phyloP scores from a whole-genome alignment of 805 yeast species.

The Saturnispora sekii region DNA sequence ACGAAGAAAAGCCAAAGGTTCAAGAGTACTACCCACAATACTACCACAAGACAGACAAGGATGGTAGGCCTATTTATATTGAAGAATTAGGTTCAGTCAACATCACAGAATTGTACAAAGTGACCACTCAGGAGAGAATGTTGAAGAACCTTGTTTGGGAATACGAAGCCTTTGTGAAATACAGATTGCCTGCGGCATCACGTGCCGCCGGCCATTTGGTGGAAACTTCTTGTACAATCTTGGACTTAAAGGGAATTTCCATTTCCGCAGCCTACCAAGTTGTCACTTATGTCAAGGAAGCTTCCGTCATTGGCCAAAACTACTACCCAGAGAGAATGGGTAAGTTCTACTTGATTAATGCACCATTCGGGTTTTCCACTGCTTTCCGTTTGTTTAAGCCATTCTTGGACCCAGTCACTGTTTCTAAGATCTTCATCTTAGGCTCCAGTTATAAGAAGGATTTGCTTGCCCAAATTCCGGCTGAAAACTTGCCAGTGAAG shows the following conservation, averaged over 20 bases:
- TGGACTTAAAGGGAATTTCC: constrained; percentile 92
- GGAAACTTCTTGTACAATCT: constrained; percentile 93
- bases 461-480: constrained; percentile 83
- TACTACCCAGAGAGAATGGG: constrained; percentile 99
- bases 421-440: constrained; percentile 83
- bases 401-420: constrained; percentile 95
- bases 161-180: constrained; percentile 79
- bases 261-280: constrained; percentile 78
- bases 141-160: constrained; percentile 94
- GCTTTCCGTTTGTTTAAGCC: constrained; percentile 89
- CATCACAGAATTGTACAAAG: constrained; percentile 81
- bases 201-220: constrained; percentile 68
- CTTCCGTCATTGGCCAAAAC: constrained; percentile 90
- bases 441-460: constrained; percentile 74
- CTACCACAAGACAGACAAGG: constrained; percentile 93
- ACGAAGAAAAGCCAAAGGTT: constrained; percentile 85
- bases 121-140: constrained; percentile 95
- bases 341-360: constrained; percentile 87
- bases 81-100: constrained; percentile 92
- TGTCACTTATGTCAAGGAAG: constrained; percentile 80
- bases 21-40: constrained; percentile 92
- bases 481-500: constrained; percentile 81
- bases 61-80: constrained; percentile 91
- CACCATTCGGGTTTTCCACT: constrained; percentile 95
- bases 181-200: constrained; percentile 90